These are phyloP conservation scores for Solanum chacoense DNA, from an alignment of 305 asterid genomes.

Conservation along the genomic window DNA sequence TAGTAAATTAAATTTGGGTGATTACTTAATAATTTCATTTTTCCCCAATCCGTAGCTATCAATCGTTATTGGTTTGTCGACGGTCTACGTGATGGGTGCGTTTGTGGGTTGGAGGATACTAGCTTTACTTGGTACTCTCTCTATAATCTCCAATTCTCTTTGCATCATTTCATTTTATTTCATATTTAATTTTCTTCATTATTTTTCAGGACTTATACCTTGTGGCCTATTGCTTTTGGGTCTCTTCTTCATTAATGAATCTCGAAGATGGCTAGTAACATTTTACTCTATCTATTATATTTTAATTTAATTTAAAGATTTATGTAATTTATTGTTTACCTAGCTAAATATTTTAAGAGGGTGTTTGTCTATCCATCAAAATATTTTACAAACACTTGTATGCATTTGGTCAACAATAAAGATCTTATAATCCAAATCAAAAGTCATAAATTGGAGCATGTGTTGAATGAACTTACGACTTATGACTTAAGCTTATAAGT, in stretches of 20 bases:
- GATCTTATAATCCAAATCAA: neutral
- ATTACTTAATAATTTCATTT: constrained; percentile 20
- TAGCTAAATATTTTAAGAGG: neutral
- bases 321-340: neutral
- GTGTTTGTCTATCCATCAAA: neutral
- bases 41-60: constrained; percentile 1
- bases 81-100: constrained; percentile 1
- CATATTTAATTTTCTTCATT: neutral
- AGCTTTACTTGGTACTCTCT: constrained; percentile 7
- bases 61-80: constrained; percentile 2
- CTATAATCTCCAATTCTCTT: neutral
- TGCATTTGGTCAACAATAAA: neutral
- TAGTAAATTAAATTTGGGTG: neutral
- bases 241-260: constrained; percentile 60
- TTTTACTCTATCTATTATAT: neutral
- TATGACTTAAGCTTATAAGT: too few species aligned
- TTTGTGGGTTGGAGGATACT: constrained; percentile 8
- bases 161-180: neutral
- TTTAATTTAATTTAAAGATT: neutral
- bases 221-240: constrained; percentile 54
- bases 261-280: constrained; percentile 84
- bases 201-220: constrained; percentile 53
- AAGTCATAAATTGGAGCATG: neutral
- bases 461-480: too few species aligned
- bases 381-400: too few species aligned